Evolutionary conservation across 768 basidiomycete genomes (phyloP).

Genomic region (Rubroboletus pulcherrimus): DNA sequence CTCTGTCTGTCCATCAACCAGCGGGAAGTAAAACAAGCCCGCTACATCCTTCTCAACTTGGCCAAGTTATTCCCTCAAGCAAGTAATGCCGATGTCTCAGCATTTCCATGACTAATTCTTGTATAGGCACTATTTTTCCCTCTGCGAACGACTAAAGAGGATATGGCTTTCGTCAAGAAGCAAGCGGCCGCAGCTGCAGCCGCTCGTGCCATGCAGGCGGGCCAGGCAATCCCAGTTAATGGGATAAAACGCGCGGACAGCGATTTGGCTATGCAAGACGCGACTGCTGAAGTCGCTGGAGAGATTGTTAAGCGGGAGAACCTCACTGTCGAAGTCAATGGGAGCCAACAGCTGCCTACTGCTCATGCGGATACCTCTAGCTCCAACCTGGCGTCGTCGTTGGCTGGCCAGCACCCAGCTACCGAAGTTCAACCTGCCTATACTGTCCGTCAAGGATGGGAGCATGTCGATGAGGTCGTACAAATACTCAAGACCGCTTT

Average conservation of each 20-base stretch:
- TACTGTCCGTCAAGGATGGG: conserved; percentile 69
- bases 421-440: conserved; percentile 25
- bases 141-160: conserved; percentile 79
- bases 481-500: conserved; percentile 94
- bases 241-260: conserved; percentile 30
- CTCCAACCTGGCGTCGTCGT: conserved; percentile 5
- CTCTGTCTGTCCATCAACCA: conserved; percentile 85
- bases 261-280: conserved; percentile 30
- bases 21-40: conserved; percentile 89
- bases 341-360: conserved; percentile 20
- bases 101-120: conserved; percentile 6
- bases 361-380: conserved; percentile 18
- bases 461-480: conserved; percentile 89
- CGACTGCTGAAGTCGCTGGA: conserved; percentile 24
- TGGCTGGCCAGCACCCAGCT: conserved; percentile 14
- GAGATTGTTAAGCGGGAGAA: conserved; percentile 27
- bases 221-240: conserved; percentile 24
- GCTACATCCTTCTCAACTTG: conserved; percentile 82
- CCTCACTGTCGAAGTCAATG: conserved; percentile 18
- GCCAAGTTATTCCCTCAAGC: conserved; percentile 93
- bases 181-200: conserved; percentile 37
- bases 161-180: conserved; percentile 49
- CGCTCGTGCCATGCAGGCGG: conserved; percentile 35
- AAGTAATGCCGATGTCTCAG: conserved; percentile 21
- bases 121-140: conserved; percentile 91